Percentiles rank a stretch among this genome's conserved stretches.
phyloP scores from a whole-genome alignment of 2,329 filamentous ascomycete species.

The Epichloe scottii region DNA sequence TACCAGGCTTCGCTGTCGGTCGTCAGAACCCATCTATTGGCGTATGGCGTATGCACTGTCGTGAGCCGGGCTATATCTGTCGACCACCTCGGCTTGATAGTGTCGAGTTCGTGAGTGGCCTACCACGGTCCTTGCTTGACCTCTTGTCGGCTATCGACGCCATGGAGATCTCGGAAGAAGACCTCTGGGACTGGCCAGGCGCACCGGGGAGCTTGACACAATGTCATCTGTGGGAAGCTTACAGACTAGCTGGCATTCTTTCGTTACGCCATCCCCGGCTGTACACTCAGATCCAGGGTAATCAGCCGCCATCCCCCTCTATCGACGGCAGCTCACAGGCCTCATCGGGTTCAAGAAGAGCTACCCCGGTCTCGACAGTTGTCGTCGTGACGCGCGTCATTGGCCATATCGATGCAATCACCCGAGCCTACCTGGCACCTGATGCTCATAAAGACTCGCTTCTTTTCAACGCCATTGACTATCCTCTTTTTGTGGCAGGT shows the following conservation, averaged over 20 bases:
- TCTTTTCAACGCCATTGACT: constrained; percentile 3
- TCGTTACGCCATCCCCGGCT: background rate
- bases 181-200: constrained; percentile 3
- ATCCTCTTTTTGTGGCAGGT: constrained; percentile 1
- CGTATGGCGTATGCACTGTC: constrained; percentile 1
- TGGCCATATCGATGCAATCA: constrained; percentile 1
- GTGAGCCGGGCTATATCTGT: constrained; percentile 1
- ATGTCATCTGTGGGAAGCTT: constrained; percentile 2
- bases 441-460: background rate
- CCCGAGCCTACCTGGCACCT: background rate
- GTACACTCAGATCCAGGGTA: background rate
- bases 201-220: background rate
- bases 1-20: constrained; percentile 1
- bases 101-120: constrained; percentile 1
- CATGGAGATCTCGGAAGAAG: background rate
- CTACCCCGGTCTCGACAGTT: background rate
- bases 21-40: constrained; percentile 1
- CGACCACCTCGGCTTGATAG: constrained; percentile 1
- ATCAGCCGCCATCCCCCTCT: background rate
- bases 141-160: background rate
- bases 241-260: background rate
- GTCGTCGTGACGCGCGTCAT: background rate
- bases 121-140: constrained; percentile 1
- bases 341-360: background rate
- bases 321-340: background rate